Conservation (phyloP, 345 rosid genomes). For the Schrenkiella parvula region DNA sequence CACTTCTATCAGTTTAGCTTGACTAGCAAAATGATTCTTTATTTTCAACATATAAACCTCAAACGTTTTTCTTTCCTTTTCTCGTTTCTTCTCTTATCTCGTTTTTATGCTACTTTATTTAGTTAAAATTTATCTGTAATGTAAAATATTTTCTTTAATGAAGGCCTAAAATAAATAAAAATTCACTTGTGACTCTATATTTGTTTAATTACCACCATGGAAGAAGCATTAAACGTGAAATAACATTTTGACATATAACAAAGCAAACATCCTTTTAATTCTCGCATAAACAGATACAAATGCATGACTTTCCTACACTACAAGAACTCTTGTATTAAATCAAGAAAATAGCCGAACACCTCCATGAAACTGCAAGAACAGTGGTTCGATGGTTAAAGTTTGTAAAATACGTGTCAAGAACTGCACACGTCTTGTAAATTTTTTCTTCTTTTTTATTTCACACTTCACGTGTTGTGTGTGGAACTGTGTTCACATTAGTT, state of each 20-base stretch:
- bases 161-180: no score
- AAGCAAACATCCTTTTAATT: not conserved
- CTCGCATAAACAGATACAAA: not conserved
- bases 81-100: no score
- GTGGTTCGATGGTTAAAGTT: not conserved
- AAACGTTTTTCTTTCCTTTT: no score
- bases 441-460: not conserved
- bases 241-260: not conserved
- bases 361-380: constrained; percentile 7
- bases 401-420: constrained; percentile 19
- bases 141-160: no score
- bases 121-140: no score
- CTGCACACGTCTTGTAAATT: not conserved
- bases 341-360: not conserved
- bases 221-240: not conserved
- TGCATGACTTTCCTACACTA: constrained; percentile 26
- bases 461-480: constrained; percentile 30
- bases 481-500: constrained; percentile 35
- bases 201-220: not conserved
- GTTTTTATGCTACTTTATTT: no score
- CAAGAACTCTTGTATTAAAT: not conserved
- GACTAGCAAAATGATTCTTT: no score
- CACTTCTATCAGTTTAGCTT: no score
- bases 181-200: not conserved
- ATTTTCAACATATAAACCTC: no score